Conservation (phyloP, 2,329 filamentous ascomycete genomes). For the Fusarium caatingaense region DNA sequence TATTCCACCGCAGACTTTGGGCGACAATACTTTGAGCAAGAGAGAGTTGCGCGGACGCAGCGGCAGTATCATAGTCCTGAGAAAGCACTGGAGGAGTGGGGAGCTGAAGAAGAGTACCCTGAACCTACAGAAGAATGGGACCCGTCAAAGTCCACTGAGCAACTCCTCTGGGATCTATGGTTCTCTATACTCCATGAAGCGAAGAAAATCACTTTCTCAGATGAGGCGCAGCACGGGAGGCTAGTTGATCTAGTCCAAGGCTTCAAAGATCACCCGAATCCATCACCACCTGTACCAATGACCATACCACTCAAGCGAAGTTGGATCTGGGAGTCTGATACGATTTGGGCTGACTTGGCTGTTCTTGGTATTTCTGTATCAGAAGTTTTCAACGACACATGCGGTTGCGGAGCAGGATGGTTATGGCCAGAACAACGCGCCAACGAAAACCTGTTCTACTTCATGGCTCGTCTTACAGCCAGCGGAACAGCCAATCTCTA, state of each 20-base stretch:
- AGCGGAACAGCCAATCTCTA: neutral
- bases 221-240: neutral
- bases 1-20: slow-evolving; percentile 14
- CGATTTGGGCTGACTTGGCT: neutral
- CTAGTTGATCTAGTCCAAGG: neutral
- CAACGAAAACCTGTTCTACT: slow-evolving; percentile 4
- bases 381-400: slow-evolving; percentile 2
- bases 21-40: neutral
- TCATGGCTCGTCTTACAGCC: neutral
- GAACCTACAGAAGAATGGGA: neutral
- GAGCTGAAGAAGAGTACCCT: neutral
- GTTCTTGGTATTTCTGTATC: neutral
- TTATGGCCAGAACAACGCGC: slow-evolving; percentile 8
- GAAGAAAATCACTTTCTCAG: neutral
- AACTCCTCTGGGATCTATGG: slow-evolving; percentile 1
- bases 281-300: slow-evolving; percentile 6
- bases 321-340: slow-evolving; percentile 4
- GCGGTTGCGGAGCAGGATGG: slow-evolving; percentile 24
- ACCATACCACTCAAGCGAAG: neutral
- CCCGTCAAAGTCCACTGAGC: neutral
- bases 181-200: neutral
- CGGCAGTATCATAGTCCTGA: neutral
- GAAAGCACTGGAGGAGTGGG: slow-evolving; percentile 11
- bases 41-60: neutral
- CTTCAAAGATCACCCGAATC: neutral